These are phyloP conservation scores for Auxenochlorella pyrenoidosa DNA, from an alignment of 139 green algal genomes.

Conservation along the genomic window DNA sequence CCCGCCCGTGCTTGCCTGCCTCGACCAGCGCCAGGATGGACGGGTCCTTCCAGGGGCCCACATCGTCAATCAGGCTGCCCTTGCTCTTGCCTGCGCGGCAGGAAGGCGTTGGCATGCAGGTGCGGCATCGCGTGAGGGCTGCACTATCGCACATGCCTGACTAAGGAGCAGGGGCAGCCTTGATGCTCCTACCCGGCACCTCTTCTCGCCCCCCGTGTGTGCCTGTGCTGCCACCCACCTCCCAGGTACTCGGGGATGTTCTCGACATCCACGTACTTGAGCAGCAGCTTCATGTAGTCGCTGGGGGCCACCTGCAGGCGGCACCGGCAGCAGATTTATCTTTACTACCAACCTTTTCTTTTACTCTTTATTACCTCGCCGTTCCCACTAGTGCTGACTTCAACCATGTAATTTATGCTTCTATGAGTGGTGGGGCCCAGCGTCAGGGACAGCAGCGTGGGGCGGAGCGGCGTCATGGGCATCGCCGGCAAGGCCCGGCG, in stretches of 20 bases:
- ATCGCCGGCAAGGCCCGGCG: too few species aligned
- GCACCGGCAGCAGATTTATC: background rate
- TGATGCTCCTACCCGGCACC: too few species aligned
- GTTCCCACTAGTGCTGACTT: too few species aligned
- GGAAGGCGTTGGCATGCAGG: background rate
- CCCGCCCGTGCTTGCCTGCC: background rate
- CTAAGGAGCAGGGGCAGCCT: too few species aligned
- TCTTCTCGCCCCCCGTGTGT: too few species aligned
- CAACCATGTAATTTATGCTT: too few species aligned
- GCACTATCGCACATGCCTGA: background rate
- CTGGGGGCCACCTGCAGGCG: slow-evolving; percentile 66
- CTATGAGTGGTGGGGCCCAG: too few species aligned
- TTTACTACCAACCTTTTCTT: too few species aligned
- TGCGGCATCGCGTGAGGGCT: background rate
- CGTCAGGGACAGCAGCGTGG: too few species aligned
- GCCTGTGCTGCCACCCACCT: slow-evolving; percentile 45
- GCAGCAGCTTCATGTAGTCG: slow-evolving; percentile 78
- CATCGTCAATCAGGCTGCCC: slow-evolving; percentile 82
- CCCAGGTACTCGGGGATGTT: slow-evolving; percentile 86
- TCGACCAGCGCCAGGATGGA: slow-evolving; percentile 57
- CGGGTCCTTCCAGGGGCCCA: slow-evolving; percentile 83
- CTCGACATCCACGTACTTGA: slow-evolving; percentile 80
- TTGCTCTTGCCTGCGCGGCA: slow-evolving; percentile 47
- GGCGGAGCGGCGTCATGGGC: too few species aligned
- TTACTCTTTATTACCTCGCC: too few species aligned